phyloP scores from a whole-genome alignment of 352 stramenopile genomes.

The Globisporangium middletonii region DNA sequence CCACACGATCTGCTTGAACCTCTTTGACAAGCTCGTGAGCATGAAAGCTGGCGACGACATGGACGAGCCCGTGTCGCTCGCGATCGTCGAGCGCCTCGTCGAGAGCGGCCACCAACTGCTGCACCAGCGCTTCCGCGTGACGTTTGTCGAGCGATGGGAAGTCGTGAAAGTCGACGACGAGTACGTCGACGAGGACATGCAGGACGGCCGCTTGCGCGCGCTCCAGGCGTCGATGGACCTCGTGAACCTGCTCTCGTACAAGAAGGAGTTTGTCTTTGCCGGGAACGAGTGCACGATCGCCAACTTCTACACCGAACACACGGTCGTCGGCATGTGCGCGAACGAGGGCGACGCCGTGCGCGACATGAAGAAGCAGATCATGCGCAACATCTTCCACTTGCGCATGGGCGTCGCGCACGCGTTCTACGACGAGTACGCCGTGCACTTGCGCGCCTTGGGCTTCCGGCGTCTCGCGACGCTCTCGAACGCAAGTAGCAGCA shows the following conservation, averaged over 20 bases:
- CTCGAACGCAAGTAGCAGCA: slow-evolving; percentile 13
- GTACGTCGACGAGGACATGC: slow-evolving; percentile 32
- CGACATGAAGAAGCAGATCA: slow-evolving; percentile 69
- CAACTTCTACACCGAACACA: slow-evolving; percentile 75
- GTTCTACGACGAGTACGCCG: slow-evolving; percentile 65
- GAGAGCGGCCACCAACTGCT: slow-evolving; percentile 52
- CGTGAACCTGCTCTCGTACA: slow-evolving; percentile 82
- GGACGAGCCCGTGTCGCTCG: slow-evolving; percentile 46
- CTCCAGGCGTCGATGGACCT: slow-evolving; percentile 79
- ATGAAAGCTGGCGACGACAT: slow-evolving; percentile 35
- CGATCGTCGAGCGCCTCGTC: slow-evolving; percentile 47
- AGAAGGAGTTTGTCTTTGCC: slow-evolving; percentile 80
- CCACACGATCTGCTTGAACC: slow-evolving; percentile 40
- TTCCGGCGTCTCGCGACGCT: slow-evolving; percentile 55
- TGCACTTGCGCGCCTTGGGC: slow-evolving; percentile 53
- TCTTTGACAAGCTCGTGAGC: slow-evolving; percentile 40
- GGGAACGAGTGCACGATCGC: slow-evolving; percentile 62
- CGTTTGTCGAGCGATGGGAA: slow-evolving; percentile 75
- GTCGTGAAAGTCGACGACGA: slow-evolving; percentile 48
- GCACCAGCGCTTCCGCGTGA: slow-evolving; percentile 68
- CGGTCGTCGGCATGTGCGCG: slow-evolving; percentile 60
- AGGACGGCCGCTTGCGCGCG: slow-evolving; percentile 36
- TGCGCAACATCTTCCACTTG: slow-evolving; percentile 59
- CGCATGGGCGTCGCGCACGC: slow-evolving; percentile 61
- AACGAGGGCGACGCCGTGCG: slow-evolving; percentile 49